Percentiles rank a stretch among this genome's conserved stretches.
Conservation (phyloP, 1,284 basidiomycete genomes). For the Schizophyllum amplum region DNA sequence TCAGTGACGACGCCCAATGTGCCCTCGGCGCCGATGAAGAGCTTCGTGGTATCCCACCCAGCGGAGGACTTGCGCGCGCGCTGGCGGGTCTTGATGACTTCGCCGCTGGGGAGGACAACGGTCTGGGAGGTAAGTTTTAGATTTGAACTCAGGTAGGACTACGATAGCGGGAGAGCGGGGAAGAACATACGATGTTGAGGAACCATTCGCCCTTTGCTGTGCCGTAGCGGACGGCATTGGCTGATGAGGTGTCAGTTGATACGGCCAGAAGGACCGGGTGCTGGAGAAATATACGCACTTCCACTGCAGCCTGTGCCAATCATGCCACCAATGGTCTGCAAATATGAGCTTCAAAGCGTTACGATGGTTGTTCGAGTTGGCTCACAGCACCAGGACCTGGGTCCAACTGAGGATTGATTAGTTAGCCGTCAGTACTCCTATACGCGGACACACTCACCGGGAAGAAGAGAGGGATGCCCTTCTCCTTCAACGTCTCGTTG, state of each 20-base stretch:
- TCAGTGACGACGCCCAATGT: slow-evolving; percentile 78
- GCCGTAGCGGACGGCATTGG: slow-evolving; percentile 78
- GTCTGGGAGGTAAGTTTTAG: slow-evolving; percentile 36
- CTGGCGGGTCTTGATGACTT: slow-evolving; percentile 74
- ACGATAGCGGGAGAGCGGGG: not conserved
- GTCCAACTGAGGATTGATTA: slow-evolving; percentile 29
- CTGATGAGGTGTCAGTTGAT: slow-evolving; percentile 20
- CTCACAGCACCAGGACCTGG: slow-evolving; percentile 46
- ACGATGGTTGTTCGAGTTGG: not conserved
- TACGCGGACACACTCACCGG: slow-evolving; percentile 35
- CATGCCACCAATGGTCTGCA: slow-evolving; percentile 50
- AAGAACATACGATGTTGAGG: slow-evolving; percentile 44
- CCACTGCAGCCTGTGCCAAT: slow-evolving; percentile 49
- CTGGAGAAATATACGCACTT: slow-evolving; percentile 28
- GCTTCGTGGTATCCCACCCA: slow-evolving; percentile 70
- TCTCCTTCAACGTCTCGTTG: slow-evolving; percentile 64
- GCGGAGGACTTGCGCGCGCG: slow-evolving; percentile 69
- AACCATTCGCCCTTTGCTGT: slow-evolving; percentile 73
- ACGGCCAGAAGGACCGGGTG: not conserved
- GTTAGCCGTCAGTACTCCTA: not conserved
- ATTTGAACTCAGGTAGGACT: not conserved
- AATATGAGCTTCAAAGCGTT: slow-evolving; percentile 1
- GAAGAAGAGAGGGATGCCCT: slow-evolving; percentile 64
- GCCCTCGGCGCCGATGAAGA: slow-evolving; percentile 82
- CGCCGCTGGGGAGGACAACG: slow-evolving; percentile 70